Evolutionary conservation across 106 monocot species (phyloP).

Genomic region (Phalaenopsis aphrodite): DNA sequence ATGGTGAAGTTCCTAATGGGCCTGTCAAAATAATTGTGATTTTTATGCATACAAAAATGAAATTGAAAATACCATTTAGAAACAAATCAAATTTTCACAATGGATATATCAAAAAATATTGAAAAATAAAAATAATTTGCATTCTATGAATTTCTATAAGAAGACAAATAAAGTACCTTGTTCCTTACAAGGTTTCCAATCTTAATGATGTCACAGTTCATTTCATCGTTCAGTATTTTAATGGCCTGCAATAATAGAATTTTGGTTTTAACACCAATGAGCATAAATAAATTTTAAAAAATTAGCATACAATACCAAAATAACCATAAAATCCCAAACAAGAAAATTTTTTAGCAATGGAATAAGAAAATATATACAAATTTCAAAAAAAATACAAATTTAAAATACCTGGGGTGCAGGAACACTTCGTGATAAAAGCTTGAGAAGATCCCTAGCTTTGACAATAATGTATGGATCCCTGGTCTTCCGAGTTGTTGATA

Average conservation of each 20-base stretch:
- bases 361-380: background rate
- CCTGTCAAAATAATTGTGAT: background rate
- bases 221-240: conserved; percentile 91
- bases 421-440: conserved; percentile 91
- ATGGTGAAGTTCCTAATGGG: too few species aligned
- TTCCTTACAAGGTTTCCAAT: conserved; percentile 77
- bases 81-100: background rate
- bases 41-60: background rate
- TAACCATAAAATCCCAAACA: background rate
- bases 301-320: background rate
- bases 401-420: conserved; percentile 80
- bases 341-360: background rate
- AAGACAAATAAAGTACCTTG: conserved; percentile 47
- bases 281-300: background rate
- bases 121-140: background rate
- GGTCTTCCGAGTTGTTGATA: conserved; percentile 89
- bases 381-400: background rate
- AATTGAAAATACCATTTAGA: background rate
- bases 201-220: conserved; percentile 93
- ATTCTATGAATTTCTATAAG: background rate
- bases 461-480: conserved; percentile 86
- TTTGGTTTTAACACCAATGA: background rate
- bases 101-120: background rate
- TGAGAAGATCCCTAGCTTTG: conserved; percentile 94
- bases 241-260: conserved; percentile 55